Base-by-base conservation (phyloP, 208 protist genomes). In the Leishmania tarentolae region DNA sequence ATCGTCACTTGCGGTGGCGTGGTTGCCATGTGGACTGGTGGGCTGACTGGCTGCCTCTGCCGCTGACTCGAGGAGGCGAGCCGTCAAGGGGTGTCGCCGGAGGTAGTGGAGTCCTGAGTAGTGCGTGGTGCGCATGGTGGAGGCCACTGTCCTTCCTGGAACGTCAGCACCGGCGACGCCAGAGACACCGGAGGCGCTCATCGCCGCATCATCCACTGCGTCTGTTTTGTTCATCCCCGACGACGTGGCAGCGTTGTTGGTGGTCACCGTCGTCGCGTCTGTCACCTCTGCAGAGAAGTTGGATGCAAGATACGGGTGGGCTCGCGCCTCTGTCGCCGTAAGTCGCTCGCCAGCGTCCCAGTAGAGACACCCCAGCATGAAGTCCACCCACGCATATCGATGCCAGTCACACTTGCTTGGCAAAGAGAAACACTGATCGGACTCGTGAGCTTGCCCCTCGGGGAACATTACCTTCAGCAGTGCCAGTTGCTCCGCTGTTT, bases 301-400 rank as follows among this genome's bases (percentile, higher is more conserved):
- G 17, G 53, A 28, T 31, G 83, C 61, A 44, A 96, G 63, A 53
- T 80, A 93, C 9, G 87, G 92, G 81, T 96, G 93, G 50, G 76
- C 85, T 40, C 82, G 81, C 69, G 86, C 89, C 73, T 96, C 88
- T 28, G 75, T 81, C 2, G 92, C 81, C 17, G 82, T 91, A 24
- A 96, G 86, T n/a, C 94, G 90, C 79, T 91, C 78, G 28, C 50
- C 70, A 17, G 92, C 81, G 75, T 93, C 82, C 84, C 86, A 97
- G 61, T 74, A 83, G 11, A 96, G 80, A 66, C 88, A 92, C 19
- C 91, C 89, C 61, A 93, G 80, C 24, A 93, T 8, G 81, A 93
- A 92, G 77, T 93, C 89, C 9, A 87, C 82, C 78, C 82, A 81
- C 17, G 47, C 72, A 46, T 76, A 80, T 6, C 37, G 71, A 35